These are phyloP conservation scores for Syzygium malaccense DNA, from an alignment of 441 rosid species.

Conservation along the genomic window DNA sequence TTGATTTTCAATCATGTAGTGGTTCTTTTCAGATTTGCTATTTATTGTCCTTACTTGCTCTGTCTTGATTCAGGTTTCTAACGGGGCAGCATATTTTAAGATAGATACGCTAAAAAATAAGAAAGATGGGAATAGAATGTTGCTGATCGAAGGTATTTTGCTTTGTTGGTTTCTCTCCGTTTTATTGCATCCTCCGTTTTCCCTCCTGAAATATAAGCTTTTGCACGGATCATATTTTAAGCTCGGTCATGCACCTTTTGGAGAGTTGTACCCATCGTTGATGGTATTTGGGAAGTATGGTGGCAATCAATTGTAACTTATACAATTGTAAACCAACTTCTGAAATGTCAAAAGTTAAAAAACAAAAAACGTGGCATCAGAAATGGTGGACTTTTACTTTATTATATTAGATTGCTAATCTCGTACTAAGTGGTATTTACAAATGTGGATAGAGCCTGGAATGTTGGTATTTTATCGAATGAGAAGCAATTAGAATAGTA, in stretches of 20 bases:
- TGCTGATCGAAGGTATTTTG: conserved; percentile 64
- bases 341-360: background rate
- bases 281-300: background rate
- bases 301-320: background rate
- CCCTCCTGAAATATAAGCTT: background rate
- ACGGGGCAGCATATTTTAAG: conserved; percentile 74
- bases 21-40: background rate
- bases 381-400: background rate
- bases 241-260: background rate
- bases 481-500: background rate
- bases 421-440: background rate
- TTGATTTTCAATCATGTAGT: background rate
- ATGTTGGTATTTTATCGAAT: background rate
- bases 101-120: conserved; percentile 53
- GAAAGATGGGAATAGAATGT: conserved; percentile 69
- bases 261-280: background rate
- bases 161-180: background rate
- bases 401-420: background rate
- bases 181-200: background rate
- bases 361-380: background rate
- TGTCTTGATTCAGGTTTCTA: conserved; percentile 40
- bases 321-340: background rate
- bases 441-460: background rate
- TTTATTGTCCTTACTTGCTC: background rate
- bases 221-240: background rate